Conservation (phyloP, 2,329 filamentous ascomycete genomes). For the Exophiala sp. region DNA sequence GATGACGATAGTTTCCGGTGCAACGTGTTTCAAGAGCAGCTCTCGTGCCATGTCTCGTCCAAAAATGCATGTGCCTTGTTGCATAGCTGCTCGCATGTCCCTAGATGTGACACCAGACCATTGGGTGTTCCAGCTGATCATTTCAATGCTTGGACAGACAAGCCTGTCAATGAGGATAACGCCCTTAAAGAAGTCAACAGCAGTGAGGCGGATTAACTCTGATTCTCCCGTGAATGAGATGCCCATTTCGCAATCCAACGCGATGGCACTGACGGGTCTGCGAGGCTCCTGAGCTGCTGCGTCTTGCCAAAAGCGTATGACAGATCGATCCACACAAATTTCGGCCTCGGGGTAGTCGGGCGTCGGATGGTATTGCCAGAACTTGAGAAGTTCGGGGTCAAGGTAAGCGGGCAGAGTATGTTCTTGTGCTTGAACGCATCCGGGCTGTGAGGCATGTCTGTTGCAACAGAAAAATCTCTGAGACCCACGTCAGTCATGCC, state of each 20-base stretch:
- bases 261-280: constrained; percentile 35
- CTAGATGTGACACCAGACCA: constrained; percentile 48
- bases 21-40: constrained; percentile 45
- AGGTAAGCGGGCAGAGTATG: constrained; percentile 4
- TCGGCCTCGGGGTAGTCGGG: neutral
- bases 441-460: constrained; percentile 4
- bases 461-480: constrained; percentile 16
- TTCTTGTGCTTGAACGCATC: constrained; percentile 2
- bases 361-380: constrained; percentile 12
- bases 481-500: neutral
- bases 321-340: no score
- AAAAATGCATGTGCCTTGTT: constrained; percentile 35
- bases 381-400: neutral
- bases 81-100: constrained; percentile 39
- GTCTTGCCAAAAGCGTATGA: neutral
- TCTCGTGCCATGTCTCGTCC: constrained; percentile 44
- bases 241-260: constrained; percentile 58
- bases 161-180: constrained; percentile 50
- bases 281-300: neutral
- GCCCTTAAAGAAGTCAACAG: constrained; percentile 51
- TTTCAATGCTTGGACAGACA: constrained; percentile 44
- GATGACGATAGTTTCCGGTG: constrained; percentile 48
- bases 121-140: constrained; percentile 48
- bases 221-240: constrained; percentile 42
- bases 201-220: constrained; percentile 52